Evolutionary conservation across 2,329 filamentous ascomycete species (phyloP).

Genomic region (Tolypocladium tropicale): DNA sequence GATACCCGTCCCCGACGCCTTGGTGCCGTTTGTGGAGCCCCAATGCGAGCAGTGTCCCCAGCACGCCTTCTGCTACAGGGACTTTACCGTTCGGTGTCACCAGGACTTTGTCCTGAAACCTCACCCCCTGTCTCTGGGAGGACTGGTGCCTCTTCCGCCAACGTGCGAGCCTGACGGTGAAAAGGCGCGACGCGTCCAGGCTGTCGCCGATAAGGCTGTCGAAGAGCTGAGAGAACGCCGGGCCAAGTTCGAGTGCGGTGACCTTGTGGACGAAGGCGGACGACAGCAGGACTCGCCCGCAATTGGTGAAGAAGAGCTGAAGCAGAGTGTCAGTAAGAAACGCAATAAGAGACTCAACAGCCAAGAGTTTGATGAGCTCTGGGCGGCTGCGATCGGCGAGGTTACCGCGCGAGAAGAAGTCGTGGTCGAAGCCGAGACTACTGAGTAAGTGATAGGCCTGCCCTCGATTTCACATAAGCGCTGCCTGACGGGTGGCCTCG

Average conservation of each 20-base stretch:
- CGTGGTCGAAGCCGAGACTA: slow-evolving; percentile 28
- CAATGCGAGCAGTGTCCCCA: slow-evolving; percentile 82
- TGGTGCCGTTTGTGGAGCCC: slow-evolving; percentile 59
- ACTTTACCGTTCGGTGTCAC: slow-evolving; percentile 72
- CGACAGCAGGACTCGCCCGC: slow-evolving; percentile 46
- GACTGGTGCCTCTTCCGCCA: slow-evolving; percentile 73
- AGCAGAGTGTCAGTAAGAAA: slow-evolving; percentile 63
- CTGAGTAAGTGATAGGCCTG: slow-evolving; percentile 39
- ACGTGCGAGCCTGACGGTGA: slow-evolving; percentile 93
- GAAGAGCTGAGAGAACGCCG: slow-evolving; percentile 77
- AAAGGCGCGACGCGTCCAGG: slow-evolving; percentile 76
- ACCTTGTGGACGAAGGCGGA: slow-evolving; percentile 52
- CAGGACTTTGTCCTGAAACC: slow-evolving; percentile 75
- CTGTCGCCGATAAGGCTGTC: slow-evolving; percentile 78
- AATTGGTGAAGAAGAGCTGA: slow-evolving; percentile 62
- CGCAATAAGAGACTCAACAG: slow-evolving; percentile 75
- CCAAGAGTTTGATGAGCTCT: slow-evolving; percentile 86
- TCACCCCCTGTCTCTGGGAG: slow-evolving; percentile 74
- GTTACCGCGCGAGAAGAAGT: slow-evolving; percentile 55
- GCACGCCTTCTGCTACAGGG: slow-evolving; percentile 79
- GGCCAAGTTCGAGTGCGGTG: slow-evolving; percentile 85
- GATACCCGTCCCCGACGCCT: slow-evolving; percentile 57
- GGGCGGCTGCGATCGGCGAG: slow-evolving; percentile 63
- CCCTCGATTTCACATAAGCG: slow-evolving; percentile 1
- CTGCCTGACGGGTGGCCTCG: neutral